Evolutionary conservation across 2,329 filamentous ascomycete species (phyloP).

Genomic region (Claviceps sp.): DNA sequence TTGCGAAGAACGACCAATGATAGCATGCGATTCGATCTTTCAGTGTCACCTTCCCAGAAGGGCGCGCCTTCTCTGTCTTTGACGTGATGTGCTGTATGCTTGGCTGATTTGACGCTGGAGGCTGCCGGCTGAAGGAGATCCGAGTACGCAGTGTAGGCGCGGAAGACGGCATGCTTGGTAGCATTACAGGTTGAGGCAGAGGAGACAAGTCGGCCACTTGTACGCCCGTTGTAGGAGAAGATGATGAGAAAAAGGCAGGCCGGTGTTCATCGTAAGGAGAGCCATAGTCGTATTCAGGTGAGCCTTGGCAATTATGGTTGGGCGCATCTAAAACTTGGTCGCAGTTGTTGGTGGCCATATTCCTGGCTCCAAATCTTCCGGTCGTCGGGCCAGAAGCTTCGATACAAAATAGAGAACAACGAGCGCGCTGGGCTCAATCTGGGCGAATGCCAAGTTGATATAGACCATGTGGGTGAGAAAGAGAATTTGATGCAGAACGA

Average conservation of each 20-base stretch:
- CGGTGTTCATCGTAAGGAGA: conserved; percentile 23
- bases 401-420: conserved; percentile 34
- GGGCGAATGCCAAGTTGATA: conserved; percentile 35
- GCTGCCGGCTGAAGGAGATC: background rate
- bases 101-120: conserved; percentile 3
- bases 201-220: background rate
- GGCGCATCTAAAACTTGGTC: conserved; percentile 14
- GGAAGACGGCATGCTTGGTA: background rate
- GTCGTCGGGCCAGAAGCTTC: conserved; percentile 32
- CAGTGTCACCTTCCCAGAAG: conserved; percentile 25
- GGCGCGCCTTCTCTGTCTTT: conserved; percentile 14
- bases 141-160: background rate
- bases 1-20: conserved; percentile 68
- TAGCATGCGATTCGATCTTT: conserved; percentile 38
- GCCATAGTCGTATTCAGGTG: conserved; percentile 19
- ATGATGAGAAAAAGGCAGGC: conserved; percentile 15
- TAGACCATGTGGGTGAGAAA: conserved; percentile 41
- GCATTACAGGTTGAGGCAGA: background rate
- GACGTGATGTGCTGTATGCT: conserved; percentile 23
- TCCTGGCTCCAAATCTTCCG: conserved; percentile 31
- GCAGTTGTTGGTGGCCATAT: conserved; percentile 21
- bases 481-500: conserved; percentile 36
- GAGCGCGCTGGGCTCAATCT: conserved; percentile 33
- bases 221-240: conserved; percentile 5
- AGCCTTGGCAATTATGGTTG: conserved; percentile 5